Base-by-base conservation (phyloP, 2,329 filamentous ascomycete genomes). In the Annulohypoxylon truncatum region DNA sequence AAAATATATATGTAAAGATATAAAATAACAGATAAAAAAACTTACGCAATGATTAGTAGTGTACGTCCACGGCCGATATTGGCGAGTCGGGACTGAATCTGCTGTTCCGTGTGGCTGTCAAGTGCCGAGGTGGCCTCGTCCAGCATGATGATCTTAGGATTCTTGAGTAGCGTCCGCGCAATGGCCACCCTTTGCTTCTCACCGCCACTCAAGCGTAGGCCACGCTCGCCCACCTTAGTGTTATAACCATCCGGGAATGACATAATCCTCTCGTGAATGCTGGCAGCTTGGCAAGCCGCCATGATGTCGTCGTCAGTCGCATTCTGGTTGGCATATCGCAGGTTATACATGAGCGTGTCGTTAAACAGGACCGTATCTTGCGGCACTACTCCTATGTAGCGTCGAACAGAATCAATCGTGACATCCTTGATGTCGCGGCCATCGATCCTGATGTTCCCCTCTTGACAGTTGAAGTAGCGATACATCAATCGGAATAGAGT, bases 281-380 rank as follows among this genome's bases (percentile, higher is more conserved):
- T 95, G 15, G 94, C 94, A 22, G 93, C 93, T 67, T 88, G 87
- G 78, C 94, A 97, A 10, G 94, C 94, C 46, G 88, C 88, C 73
- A 89, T 92, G 1, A 97, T 89, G 26, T 97, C 89, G 71, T 95
- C 91, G 64, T 96, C 90, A 0, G 91, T 92, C 9, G 91, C 93
- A 26, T 86, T 79, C 44, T 92, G 92, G 69, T 95, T 95, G 64
- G 94, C 94, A 76, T 97, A 97, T 77, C 90, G 91, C 66, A 97
- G 83, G 76, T 97, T 97, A 81, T 97, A 97, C 93, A 97, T 96
- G 68, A 97, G 82, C 0, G 92, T 91, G 78, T 97, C 94, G 77
- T 97, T 97, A 85, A 97, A 97, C 46, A 97, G 84, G 4, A 97
- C 92, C 3, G 95, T 97, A 74, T 99, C 96, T 78, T 99, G 96